A percentile compares a stretch with the other conserved stretches of the same genome.
Conservation (phyloP, 768 basidiomycete genomes). For the Termitomyces eurrhizus region DNA sequence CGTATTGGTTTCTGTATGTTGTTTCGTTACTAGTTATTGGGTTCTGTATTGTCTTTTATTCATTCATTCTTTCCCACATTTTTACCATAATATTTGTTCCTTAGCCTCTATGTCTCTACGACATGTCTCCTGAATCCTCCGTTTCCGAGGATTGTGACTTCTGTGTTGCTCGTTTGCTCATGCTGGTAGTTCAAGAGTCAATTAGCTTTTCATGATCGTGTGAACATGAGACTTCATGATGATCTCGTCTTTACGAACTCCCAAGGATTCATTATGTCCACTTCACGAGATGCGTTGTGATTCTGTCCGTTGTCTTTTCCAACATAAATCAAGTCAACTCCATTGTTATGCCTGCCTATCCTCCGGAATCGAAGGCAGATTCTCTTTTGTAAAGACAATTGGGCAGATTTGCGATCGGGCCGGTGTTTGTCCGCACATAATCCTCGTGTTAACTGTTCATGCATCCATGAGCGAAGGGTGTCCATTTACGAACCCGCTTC, state of each 20-base stretch:
- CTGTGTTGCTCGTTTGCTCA: conserved; percentile 9
- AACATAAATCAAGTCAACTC: neutral
- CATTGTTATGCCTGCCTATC: neutral
- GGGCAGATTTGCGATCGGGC: neutral
- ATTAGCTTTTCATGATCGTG: conserved; percentile 6
- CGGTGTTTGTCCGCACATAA: conserved; percentile 5
- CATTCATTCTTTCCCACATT: conserved; percentile 11
- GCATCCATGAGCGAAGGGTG: neutral
- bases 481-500: neutral
- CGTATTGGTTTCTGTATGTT: conserved; percentile 4
- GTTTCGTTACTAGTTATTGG: conserved; percentile 12
- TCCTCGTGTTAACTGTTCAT: conserved; percentile 14
- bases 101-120: conserved; percentile 6
- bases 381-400: conserved; percentile 7
- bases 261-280: neutral
- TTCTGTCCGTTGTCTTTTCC: neutral
- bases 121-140: conserved; percentile 7
- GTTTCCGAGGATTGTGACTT: conserved; percentile 7
- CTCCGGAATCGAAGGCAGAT: neutral
- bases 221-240: conserved; percentile 2
- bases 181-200: conserved; percentile 10
- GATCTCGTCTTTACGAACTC: neutral
- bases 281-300: neutral
- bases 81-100: conserved; percentile 8
- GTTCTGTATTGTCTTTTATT: conserved; percentile 16